Evolutionary conservation across 108 stramenopile genomes (phyloP).

Genomic region (Cylindrotheca fusiformis): DNA sequence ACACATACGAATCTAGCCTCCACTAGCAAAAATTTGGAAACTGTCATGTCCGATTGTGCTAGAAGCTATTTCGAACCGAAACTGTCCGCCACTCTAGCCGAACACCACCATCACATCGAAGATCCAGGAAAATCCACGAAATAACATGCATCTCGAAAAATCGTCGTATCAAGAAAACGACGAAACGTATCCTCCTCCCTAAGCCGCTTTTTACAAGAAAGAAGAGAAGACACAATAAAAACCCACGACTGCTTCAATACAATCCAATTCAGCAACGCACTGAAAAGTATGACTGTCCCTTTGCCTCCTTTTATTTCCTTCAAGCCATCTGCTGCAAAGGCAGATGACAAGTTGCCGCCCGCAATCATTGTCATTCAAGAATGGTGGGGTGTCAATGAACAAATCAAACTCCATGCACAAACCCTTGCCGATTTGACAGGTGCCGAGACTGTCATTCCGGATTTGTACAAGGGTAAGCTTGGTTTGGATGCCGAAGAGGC

Average conservation of each 20-base stretch:
- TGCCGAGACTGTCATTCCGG: slow-evolving; percentile 19
- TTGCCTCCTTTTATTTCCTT: slow-evolving; percentile 9
- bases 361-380: slow-evolving; percentile 29
- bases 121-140: neutral
- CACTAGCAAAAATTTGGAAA: too few relatives aligned
- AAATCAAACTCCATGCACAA: slow-evolving; percentile 20
- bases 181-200: neutral
- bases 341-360: neutral
- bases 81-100: too few relatives aligned
- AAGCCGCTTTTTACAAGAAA: neutral
- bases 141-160: neutral
- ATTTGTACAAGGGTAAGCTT: slow-evolving; percentile 34
- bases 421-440: slow-evolving; percentile 14
- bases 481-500: slow-evolving; percentile 29
- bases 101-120: too few relatives aligned
- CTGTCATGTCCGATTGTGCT: too few relatives aligned
- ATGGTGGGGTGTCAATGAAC: slow-evolving; percentile 32
- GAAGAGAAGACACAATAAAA: neutral
- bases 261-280: neutral
- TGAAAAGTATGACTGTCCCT: neutral
- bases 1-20: too few relatives aligned
- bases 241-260: neutral
- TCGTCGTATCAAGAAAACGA: neutral
- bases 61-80: too few relatives aligned
- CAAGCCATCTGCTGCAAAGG: slow-evolving; percentile 1